Evolutionary conservation across 2,329 filamentous ascomycete genomes (phyloP), one percentile per base, ranked within the genome.

Genomic region (Leptographium flavum): DNA sequence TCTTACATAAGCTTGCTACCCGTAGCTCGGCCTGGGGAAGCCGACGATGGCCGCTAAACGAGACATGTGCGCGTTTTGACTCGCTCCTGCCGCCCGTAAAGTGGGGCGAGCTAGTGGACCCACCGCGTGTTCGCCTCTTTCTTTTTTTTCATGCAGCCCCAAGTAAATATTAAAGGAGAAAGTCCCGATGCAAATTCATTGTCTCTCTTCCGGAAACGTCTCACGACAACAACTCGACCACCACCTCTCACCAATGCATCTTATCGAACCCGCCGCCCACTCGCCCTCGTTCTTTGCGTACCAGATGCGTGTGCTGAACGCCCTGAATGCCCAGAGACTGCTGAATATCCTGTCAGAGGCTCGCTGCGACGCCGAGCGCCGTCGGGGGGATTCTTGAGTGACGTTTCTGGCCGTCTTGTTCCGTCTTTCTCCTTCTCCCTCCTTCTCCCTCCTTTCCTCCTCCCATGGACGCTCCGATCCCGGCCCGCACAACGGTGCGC

Each of bases 291-390:
- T 69, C 57, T 70, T 71, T 62, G 66, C 65, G 57, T 66, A 64
- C 69, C 72, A 75, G 70, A 77, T 77, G 73, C 71, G 69, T 61
- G 58, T 66, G 57, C 64, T 66, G 54, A 68, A 64, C 63, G 63
- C 65, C 60, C 64, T 66, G 54, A 68, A 64, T 63, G 63, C 65
- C 60, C 65, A 69, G 58, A 63, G 66, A 58, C 62, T 65, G 51
- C 63, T 68, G 54, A 66, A 67, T 58, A 63, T 66, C 58, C 63
- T 70, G 54, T 68, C 65, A 54, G 64, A 71, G 58, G 63, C 64
- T 54, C 73, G 73, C 57, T 70, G 69, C 55, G 73, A 76, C 65
- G 71, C 73, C 49, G 68, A 76, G 65, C 72, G 73, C 56, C 73
- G 73, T 41, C 50, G 50, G 61, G 72, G 73, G 52, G 73, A 73